Percentiles rank a stretch among this genome's conserved stretches.
These are phyloP conservation scores for Pichia nakasei DNA, from an alignment of 805 yeast species.

Conservation along the genomic window DNA sequence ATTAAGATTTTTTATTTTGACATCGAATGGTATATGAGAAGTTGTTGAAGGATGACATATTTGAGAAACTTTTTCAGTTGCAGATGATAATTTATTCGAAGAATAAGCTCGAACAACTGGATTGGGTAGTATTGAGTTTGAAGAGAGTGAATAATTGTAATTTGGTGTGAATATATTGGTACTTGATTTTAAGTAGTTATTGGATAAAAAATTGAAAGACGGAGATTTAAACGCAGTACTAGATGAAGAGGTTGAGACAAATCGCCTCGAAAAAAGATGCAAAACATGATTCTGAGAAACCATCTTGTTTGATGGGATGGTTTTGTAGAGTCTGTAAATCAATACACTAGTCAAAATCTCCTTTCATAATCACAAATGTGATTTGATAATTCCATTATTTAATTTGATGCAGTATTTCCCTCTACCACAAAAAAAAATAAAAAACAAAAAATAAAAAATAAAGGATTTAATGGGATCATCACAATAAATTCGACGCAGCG, in stretches of 20 bases:
- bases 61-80: conserved; percentile 10
- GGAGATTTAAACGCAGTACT: not conserved
- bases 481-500: too few relatives aligned
- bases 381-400: too few relatives aligned
- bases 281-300: too few relatives aligned
- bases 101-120: not conserved
- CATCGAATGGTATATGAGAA: conserved; percentile 45
- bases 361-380: too few relatives aligned
- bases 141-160: conserved; percentile 13
- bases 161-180: conserved; percentile 15
- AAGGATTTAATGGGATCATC: too few relatives aligned
- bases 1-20: conserved; percentile 31
- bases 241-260: not conserved
- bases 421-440: too few relatives aligned
- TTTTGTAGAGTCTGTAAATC: too few relatives aligned
- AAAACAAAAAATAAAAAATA: too few relatives aligned
- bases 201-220: not conserved
- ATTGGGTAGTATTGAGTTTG: not conserved
- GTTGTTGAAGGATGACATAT: conserved; percentile 32
- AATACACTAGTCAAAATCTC: too few relatives aligned
- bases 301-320: too few relatives aligned
- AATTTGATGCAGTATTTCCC: too few relatives aligned
- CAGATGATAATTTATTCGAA: not conserved
- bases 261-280: not conserved
- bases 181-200: not conserved